phyloP scores from a whole-genome alignment of 2,329 filamentous ascomycete species.

The Beauveria sp. region DNA sequence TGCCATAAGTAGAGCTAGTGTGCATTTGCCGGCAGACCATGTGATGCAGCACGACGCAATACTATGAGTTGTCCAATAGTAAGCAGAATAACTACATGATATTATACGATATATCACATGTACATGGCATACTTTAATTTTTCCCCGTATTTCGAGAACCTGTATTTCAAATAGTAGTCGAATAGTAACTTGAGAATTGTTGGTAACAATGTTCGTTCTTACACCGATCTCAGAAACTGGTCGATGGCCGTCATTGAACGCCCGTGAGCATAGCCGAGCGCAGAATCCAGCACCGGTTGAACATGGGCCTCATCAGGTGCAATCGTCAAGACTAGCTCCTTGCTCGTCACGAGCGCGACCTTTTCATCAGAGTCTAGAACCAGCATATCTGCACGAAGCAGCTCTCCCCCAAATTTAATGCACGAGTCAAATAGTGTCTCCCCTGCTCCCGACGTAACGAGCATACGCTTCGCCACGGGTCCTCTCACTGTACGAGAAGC shows the following conservation, averaged over 20 bases:
- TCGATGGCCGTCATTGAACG: neutral
- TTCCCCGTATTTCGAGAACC: no score
- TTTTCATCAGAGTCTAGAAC: neutral
- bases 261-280: neutral
- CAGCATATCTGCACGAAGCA: neutral
- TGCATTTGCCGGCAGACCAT: neutral
- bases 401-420: neutral
- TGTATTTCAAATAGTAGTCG: no score
- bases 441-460: neutral
- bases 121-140: no score
- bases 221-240: neutral
- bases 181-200: neutral
- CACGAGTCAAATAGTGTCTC: constrained; percentile 5
- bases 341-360: neutral
- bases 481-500: neutral
- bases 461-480: neutral
- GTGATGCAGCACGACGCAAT: no score
- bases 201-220: neutral
- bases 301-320: neutral
- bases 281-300: neutral
- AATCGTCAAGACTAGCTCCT: neutral
- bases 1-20: neutral
- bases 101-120: no score
- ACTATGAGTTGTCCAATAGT: no score
- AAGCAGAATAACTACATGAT: no score